phyloP scores from a whole-genome alignment of 805 yeast genomes.

The Suhomyces pyralidae region DNA sequence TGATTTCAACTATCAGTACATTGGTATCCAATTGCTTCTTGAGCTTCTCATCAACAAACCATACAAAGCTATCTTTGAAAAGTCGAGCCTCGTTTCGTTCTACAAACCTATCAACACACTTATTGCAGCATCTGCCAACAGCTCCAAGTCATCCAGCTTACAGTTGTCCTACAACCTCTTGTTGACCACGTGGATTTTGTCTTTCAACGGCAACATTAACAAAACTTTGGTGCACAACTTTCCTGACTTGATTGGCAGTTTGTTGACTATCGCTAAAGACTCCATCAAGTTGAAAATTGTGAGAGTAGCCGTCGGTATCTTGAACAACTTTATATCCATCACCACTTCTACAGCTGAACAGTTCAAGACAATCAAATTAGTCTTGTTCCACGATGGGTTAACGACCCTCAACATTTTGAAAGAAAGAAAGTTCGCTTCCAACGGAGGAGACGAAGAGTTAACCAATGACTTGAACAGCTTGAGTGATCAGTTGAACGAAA shows the following conservation, averaged over 20 bases:
- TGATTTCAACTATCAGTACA: conserved; percentile 52
- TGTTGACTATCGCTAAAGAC: conserved; percentile 60
- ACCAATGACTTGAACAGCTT: conserved; percentile 64
- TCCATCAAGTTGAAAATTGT: conserved; percentile 92
- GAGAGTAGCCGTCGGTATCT: conserved; percentile 73
- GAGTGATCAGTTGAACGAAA: conserved; percentile 59
- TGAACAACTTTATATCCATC: conserved; percentile 55
- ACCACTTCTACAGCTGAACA: conserved; percentile 29
- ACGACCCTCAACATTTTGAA: conserved; percentile 63
- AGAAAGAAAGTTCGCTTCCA: conserved; percentile 81
- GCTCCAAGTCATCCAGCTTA: conserved; percentile 47
- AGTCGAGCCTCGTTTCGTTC: conserved; percentile 30
- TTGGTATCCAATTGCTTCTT: conserved; percentile 61
- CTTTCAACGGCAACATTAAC: conserved; percentile 62
- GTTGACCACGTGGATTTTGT: conserved; percentile 78
- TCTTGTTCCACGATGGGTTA: conserved; percentile 74
- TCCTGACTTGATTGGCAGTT: conserved; percentile 51
- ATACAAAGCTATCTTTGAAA: conserved; percentile 50
- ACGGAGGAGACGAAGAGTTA: conserved; percentile 75
- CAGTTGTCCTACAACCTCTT: conserved; percentile 83
- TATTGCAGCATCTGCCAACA: conserved; percentile 28
- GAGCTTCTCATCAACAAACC: conserved; percentile 54
- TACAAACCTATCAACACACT: conserved; percentile 32
- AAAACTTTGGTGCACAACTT: conserved; percentile 47
- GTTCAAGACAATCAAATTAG: conserved; percentile 57